Evolutionary conservation across 176 grass and related monocot species (phyloP), one percentile per base, ranked within the genome.

Genomic region (Triticum timopheevii): DNA sequence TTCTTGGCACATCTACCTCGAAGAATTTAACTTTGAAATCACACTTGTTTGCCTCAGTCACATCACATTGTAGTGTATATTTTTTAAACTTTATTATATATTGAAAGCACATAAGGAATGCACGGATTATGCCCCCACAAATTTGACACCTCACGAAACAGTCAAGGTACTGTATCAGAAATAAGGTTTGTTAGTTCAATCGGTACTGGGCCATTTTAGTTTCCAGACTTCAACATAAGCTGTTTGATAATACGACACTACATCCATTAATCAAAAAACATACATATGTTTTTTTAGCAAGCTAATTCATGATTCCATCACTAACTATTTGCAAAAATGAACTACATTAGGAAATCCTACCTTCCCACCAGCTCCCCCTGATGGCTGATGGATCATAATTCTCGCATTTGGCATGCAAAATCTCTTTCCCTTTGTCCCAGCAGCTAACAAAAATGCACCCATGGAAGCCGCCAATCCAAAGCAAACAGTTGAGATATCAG

Each of bases 361-460:
- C 88, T 83, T 92, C 59, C 96, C 96, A 30, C 95, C 95, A 58
- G 81, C 93, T 86, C 89, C 91, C 50, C 91, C 91, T 69, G 93
- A 90, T 65, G 96, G 96, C 36, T 94, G 88, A 92, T 96, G 96
- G 69, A 98, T 96, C 93, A 98, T 98, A 73, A 98, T 89, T 83
- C 92, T 98, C 6, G 96, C 92, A 94, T 98, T 98, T 75, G 96
- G 92, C 96, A 98, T 98, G 92, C 96, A 98, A 86, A 94, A 96
- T 83, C 96, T 94, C 88, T 98, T 96, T 47, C 93, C 96, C 77
- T 84, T 95, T 38, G 92, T 96, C 63, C 96, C 96, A 79, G 93
- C 87, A 86, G 90, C 89, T 84, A 98, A 90, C 79, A 98, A 89
- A 88, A 98, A 98, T 68, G 96, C 92, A 82, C 92, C 92, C 92